phyloP scores from a whole-genome alignment of 2,329 filamentous ascomycete species.

The Zasmidium angulare region DNA sequence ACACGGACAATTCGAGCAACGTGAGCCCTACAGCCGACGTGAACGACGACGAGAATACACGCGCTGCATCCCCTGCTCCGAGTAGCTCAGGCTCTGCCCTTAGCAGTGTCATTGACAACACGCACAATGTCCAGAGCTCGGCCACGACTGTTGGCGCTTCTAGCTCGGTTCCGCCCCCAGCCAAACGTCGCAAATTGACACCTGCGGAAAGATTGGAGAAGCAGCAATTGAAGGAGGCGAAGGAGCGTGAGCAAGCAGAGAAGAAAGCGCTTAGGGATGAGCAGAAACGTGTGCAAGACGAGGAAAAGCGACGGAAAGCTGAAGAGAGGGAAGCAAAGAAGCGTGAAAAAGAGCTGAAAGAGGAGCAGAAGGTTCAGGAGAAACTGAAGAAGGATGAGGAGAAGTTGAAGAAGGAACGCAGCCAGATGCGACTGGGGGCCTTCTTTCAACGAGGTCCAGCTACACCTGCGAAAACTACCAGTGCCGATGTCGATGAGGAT shows the following conservation, averaged over 20 bases:
- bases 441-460: slow-evolving; percentile 45
- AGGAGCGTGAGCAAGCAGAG: slow-evolving; percentile 34
- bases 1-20: slow-evolving; percentile 34
- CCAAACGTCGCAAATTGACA: slow-evolving; percentile 46
- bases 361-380: slow-evolving; percentile 45
- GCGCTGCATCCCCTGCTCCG: slow-evolving; percentile 32
- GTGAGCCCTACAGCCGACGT: slow-evolving; percentile 21
- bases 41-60: slow-evolving; percentile 15
- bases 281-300: slow-evolving; percentile 35
- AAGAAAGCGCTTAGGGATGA: slow-evolving; percentile 42
- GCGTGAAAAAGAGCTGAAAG: slow-evolving; percentile 40
- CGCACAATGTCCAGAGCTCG: slow-evolving; percentile 9
- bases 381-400: slow-evolving; percentile 34
- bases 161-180: slow-evolving; percentile 29
- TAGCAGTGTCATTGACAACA: slow-evolving; percentile 32
- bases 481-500: slow-evolving; percentile 1
- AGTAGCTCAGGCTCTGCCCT: slow-evolving; percentile 35
- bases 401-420: slow-evolving; percentile 33
- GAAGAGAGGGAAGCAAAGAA: slow-evolving; percentile 29
- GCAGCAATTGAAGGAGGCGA: slow-evolving; percentile 24
- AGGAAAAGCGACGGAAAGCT: slow-evolving; percentile 37
- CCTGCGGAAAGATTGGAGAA: slow-evolving; percentile 42
- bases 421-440: slow-evolving; percentile 41
- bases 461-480: slow-evolving; percentile 27
- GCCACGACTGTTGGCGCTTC: slow-evolving; percentile 11